Base-by-base conservation (phyloP, 768 basidiomycete species). In the Russula griseocarnosa region DNA sequence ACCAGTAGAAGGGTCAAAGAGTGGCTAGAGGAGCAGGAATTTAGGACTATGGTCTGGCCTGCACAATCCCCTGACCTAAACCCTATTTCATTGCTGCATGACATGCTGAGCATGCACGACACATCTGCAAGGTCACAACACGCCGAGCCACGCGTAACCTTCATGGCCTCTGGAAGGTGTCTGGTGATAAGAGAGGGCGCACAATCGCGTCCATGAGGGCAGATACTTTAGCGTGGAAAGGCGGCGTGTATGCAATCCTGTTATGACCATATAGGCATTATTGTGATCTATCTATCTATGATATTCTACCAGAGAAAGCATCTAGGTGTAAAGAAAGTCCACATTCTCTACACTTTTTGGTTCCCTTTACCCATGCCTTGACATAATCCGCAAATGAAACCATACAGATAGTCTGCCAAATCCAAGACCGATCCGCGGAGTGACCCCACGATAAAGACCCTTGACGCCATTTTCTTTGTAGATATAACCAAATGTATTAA, bases 361-460 rank as follows among this genome's bases (percentile, higher is more conserved):
- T 52, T 46, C 34, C 50, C 71, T 85, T 85, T n/a, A 86, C 81
- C 85, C 92, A 94, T 61, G 78, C 81, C 75, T 94, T 96, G 67
- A 98, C 94, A 72, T 94, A 94, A 77, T 98, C 95, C 22, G 95
- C 94, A 67, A 98, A 88, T 24, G 92, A 94, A 69, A 98, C 96
- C 96, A 99, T 99, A 82, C 97, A 99, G 69, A 98, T 82, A 8
- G 94, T 97, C 77, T 97, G 94, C 94, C 94, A 97, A 73, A 96
- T 83, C 96, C 94, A 65, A 99, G 85, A 66, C 86, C 97, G 71
- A 99, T 92, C 63, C 97, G 92, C 63, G 97, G 97, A 0, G 94
- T 92, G 24, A 99, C 96, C 70, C 97, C 97, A 55, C 97, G 87
- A 81, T 99, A 99, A 36, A 99, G 81, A 36, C 96, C 97, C 76